phyloP scores from a whole-genome alignment of 805 yeast genomes.

The Saccharomycopsis sp. region DNA sequence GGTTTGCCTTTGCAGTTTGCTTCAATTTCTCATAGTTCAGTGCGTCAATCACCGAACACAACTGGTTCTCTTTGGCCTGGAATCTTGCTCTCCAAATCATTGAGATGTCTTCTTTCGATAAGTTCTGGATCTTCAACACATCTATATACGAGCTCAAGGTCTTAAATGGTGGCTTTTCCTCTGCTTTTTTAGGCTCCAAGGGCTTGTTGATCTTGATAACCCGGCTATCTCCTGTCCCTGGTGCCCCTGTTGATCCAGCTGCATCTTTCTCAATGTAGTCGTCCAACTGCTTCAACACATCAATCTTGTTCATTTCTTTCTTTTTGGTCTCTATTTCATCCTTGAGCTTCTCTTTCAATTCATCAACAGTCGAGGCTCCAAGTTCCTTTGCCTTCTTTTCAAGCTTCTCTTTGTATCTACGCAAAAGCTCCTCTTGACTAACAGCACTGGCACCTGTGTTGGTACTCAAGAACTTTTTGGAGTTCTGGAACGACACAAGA shows the following conservation, averaged over 20 bases:
- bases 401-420: conserved; percentile 32
- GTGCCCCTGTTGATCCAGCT: conserved; percentile 18
- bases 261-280: conserved; percentile 29
- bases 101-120: conserved; percentile 61
- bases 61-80: conserved; percentile 45
- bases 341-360: conserved; percentile 55
- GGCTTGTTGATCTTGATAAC: conserved; percentile 24
- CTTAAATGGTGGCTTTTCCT: conserved; percentile 49
- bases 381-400: conserved; percentile 32
- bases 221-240: conserved; percentile 26
- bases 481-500: background rate
- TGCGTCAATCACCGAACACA: conserved; percentile 63
- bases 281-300: conserved; percentile 65
- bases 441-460: background rate
- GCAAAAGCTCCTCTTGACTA: background rate
- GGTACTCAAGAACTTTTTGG: background rate
- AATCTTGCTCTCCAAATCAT: conserved; percentile 87
- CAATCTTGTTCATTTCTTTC: conserved; percentile 51
- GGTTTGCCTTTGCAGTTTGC: conserved; percentile 62
- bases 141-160: conserved; percentile 67
- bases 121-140: conserved; percentile 50
- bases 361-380: conserved; percentile 46
- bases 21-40: conserved; percentile 40
- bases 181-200: conserved; percentile 20
- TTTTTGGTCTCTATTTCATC: conserved; percentile 52